A percentile compares a stretch with the other conserved stretches of the same genome.
Evolutionary conservation across 2,329 filamentous ascomycete species (phyloP).

Genomic region (Arthrobotrys iridis): DNA sequence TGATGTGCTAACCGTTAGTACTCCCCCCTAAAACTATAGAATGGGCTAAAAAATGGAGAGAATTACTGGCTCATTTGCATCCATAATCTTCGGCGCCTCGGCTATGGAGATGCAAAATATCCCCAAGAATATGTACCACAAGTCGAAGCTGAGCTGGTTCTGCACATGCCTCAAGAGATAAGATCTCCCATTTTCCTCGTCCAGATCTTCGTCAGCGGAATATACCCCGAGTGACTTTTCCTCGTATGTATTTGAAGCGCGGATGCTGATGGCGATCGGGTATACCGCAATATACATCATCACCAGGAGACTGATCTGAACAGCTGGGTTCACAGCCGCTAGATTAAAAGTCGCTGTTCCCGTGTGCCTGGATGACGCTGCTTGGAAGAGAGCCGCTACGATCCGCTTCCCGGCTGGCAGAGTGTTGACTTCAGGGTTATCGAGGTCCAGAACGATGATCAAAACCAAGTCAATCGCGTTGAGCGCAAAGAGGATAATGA

Average conservation of each 20-base stretch:
- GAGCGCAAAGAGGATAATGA: conserved; percentile 63
- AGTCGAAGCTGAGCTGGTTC: conserved; percentile 90
- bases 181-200: conserved; percentile 71
- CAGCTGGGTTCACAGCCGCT: conserved; percentile 66
- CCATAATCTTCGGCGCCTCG: conserved; percentile 77
- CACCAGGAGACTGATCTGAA: conserved; percentile 71
- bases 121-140: conserved; percentile 96
- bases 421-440: conserved; percentile 63
- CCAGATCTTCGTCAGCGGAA: conserved; percentile 64
- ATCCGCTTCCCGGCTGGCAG: conserved; percentile 65
- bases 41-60: background rate
- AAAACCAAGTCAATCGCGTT: conserved; percentile 63
- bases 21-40: background rate
- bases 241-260: conserved; percentile 94
- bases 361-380: conserved; percentile 65
- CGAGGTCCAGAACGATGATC: conserved; percentile 28
- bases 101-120: conserved; percentile 91
- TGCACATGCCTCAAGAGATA: conserved; percentile 93
- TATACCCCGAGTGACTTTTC: conserved; percentile 85
- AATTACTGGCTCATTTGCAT: conserved; percentile 54
- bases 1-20: conserved; percentile 6
- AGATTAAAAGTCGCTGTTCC: conserved; percentile 67
- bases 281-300: conserved; percentile 99
- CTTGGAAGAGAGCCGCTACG: conserved; percentile 70
- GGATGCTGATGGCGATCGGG: conserved; percentile 93